Evolutionary conservation across 106 monocot species (phyloP).

Genomic region (Apostasia ramifera): DNA sequence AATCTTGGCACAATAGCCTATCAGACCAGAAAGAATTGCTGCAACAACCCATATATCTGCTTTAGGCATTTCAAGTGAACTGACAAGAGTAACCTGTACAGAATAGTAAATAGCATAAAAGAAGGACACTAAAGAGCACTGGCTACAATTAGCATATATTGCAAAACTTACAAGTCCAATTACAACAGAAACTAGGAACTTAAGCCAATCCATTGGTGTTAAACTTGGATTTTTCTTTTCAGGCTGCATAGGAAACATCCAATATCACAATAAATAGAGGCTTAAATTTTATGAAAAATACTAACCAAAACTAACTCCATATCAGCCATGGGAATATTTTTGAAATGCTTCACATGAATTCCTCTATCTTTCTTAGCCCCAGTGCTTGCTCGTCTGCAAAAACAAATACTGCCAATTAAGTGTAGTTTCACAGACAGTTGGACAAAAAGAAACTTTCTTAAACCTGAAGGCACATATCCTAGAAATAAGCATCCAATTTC

Average conservation of each 20-base stretch:
- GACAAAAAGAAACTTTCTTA: constrained; percentile 1
- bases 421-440: background rate
- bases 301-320: constrained; percentile 97
- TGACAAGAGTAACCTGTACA: constrained; percentile 62
- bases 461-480: constrained; percentile 1
- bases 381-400: constrained; percentile 49
- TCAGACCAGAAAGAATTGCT: constrained; percentile 82
- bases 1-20: constrained; percentile 93
- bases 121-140: constrained; percentile 3
- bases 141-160: background rate
- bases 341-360: constrained; percentile 84
- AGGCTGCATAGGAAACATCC: constrained; percentile 39
- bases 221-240: constrained; percentile 98
- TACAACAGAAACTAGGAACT: constrained; percentile 72
- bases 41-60: constrained; percentile 84
- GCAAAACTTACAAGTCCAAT: constrained; percentile 66
- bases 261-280: too few species aligned
- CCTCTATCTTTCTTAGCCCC: constrained; percentile 55
- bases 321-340: constrained; percentile 95
- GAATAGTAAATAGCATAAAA: background rate
- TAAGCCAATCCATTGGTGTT: constrained; percentile 95
- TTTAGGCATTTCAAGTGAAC: constrained; percentile 81
- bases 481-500: background rate
- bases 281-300: background rate
- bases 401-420: constrained; percentile 4